A percentile compares a stretch with the other conserved stretches of the same genome.
Evolutionary conservation across 129 eudicot species (phyloP).

Genomic region (Cynara cardunculus): DNA sequence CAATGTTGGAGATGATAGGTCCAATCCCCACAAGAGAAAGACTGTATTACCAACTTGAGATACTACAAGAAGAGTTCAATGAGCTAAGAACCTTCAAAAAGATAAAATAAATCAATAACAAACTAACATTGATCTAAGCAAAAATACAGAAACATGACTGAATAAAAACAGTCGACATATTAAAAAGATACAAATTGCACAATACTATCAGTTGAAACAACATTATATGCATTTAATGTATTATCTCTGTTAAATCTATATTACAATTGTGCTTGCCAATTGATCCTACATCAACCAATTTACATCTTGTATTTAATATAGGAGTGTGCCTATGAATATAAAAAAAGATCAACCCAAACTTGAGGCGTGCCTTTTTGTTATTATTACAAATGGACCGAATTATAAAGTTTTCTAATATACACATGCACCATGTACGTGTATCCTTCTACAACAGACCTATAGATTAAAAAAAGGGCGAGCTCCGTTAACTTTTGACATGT

Average conservation of each 20-base stretch:
- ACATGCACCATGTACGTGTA: not conserved
- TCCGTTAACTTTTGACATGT: not conserved
- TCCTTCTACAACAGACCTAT: not conserved
- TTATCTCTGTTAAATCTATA: not conserved
- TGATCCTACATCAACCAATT: not conserved
- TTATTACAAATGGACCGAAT: not conserved
- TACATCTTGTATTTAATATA: not conserved
- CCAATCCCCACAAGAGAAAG: not conserved
- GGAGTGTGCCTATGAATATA: not conserved
- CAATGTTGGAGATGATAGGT: not conserved
- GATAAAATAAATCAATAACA: not conserved
- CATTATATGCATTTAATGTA: not conserved
- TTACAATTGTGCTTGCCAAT: not conserved
- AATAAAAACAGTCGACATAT: not conserved
- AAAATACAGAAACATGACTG: not conserved
- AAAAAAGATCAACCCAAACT: not conserved
- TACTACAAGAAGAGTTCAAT: not conserved
- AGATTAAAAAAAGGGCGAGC: not conserved
- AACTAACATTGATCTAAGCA: slow-evolving; percentile 8
- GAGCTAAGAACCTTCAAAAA: slow-evolving; percentile 30
- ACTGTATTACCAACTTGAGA: not conserved
- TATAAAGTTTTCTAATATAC: not conserved
- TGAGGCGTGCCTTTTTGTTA: not conserved
- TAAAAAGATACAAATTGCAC: not conserved
- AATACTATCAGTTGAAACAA: not conserved